Conservation (phyloP, 768 basidiomycete species). For the Phanerochaete sordida region DNA sequence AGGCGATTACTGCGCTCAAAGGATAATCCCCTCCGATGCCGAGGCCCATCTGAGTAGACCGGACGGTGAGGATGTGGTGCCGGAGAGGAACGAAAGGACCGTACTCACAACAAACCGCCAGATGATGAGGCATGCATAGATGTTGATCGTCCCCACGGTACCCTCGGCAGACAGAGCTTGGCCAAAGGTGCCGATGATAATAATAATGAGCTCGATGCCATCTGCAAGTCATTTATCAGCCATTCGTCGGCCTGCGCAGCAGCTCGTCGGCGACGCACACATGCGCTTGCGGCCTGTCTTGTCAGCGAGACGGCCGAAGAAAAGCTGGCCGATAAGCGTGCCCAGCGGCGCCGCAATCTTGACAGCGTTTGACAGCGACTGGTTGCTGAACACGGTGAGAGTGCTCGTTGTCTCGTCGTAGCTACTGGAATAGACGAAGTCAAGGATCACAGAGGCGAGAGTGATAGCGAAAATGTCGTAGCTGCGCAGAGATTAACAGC, state of each 20-base stretch:
- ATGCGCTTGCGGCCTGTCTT: constrained; percentile 72
- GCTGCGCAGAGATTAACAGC: constrained; percentile 23
- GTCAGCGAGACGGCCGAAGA: constrained; percentile 83
- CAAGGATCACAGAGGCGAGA: constrained; percentile 80
- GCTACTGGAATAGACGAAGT: constrained; percentile 59
- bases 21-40: constrained; percentile 93
- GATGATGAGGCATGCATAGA: constrained; percentile 73
- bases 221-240: constrained; percentile 33
- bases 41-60: constrained; percentile 56
- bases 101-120: constrained; percentile 66
- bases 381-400: neutral
- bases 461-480: constrained; percentile 92
- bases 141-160: constrained; percentile 51
- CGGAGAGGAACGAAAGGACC: neutral
- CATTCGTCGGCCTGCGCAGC: neutral
- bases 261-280: constrained; percentile 61
- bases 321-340: constrained; percentile 68
- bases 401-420: constrained; percentile 17
- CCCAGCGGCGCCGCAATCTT: constrained; percentile 79
- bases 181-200: constrained; percentile 75
- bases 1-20: constrained; percentile 79
- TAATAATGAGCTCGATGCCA: constrained; percentile 75
- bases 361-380: constrained; percentile 37
- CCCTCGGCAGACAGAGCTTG: constrained; percentile 71
- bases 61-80: too few species aligned